Base-by-base conservation (phyloP, 306 rosid species). In the Alnus rubra region DNA sequence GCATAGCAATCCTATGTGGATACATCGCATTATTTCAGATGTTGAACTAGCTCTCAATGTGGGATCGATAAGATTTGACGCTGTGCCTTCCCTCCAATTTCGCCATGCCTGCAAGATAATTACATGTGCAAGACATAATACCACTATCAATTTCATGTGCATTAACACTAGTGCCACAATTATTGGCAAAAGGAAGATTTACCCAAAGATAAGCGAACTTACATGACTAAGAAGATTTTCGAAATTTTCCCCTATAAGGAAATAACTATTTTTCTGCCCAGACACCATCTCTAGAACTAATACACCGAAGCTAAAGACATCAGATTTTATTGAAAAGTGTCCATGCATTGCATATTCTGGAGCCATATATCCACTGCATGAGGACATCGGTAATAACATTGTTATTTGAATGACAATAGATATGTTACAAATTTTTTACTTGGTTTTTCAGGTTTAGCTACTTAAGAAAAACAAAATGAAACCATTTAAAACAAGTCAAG, bases 1-100 rank as follows among this genome's bases (percentile, higher is more conserved):
- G 69, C 91, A 89, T 0, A 90, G 79, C n/a, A 91, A 71, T 1
- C 92, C 97, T 13, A 92, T 76, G 65, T 89, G 94, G 55, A 92
- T 83, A 78, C 91, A 86, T 85, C 88, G 86, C 71, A 65, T 65
- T 15, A 65, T 37, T 65, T 68, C 81, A 30, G 5, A 16, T 33
- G 48, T 60, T 6, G 82, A 71, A 12, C 75, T 37, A 0, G 2
- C 8, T 0, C 50, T 31, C 12, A 80, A 12, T 11, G 23, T 5
- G 6, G 79, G 64, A 60, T 80, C 82, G n/a, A 77, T 47, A 2
- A 77, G 33, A 52, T 44, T 77, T 7, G 11, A 6, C 5, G 51
- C 14, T 51, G 77, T 60, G 12, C 68, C 71, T 12, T 69, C 59
- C 18, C 18, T 64, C 82, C 82, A 86, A 3, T 62, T 73, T 58